Conservation (phyloP, 2,329 filamentous ascomycete species). For the Fusarium poae region DNA sequence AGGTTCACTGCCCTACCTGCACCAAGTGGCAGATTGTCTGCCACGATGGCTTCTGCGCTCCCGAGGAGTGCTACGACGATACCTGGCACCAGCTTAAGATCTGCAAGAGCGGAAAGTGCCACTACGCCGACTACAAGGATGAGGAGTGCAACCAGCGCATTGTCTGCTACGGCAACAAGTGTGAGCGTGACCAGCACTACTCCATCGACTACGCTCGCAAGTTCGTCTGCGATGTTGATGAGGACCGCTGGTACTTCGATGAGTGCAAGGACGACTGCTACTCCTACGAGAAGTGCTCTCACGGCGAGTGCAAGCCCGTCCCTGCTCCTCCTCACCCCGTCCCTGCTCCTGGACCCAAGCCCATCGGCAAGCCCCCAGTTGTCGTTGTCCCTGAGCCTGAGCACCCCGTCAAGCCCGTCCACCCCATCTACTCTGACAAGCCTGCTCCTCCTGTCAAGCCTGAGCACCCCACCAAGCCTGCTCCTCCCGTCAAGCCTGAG, state of each 20-base stretch:
- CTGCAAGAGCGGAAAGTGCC: conserved; percentile 51
- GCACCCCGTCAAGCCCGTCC: not conserved
- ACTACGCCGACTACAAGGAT: conserved; percentile 50
- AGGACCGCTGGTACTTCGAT: conserved; percentile 50
- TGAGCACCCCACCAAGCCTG: not conserved
- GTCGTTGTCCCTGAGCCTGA: conserved; percentile 26
- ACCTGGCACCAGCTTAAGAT: conserved; percentile 51
- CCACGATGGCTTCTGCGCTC: conserved; percentile 52
- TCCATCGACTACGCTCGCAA: conserved; percentile 50
- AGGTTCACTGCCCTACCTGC: conserved; percentile 49
- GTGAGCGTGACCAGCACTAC: conserved; percentile 48
- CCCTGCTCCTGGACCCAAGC: conserved; percentile 21
- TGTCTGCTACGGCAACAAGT: conserved; percentile 52
- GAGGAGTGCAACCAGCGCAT: conserved; percentile 53
- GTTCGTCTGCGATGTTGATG: conserved; percentile 49
- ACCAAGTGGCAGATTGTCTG: conserved; percentile 51
- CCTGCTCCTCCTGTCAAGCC: conserved; percentile 12
- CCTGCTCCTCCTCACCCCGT: conserved; percentile 21
- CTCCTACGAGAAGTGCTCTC: conserved; percentile 45
- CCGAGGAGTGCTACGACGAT: conserved; percentile 46
- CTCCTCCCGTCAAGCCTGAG: not conserved
- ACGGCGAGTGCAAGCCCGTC: conserved; percentile 45
- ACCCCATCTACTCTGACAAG: not conserved
- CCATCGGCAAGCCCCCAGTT: conserved; percentile 20
- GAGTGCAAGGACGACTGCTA: conserved; percentile 51